phyloP scores from a whole-genome alignment of 2,329 filamentous ascomycete genomes.

The Cytospora schulzeri region DNA sequence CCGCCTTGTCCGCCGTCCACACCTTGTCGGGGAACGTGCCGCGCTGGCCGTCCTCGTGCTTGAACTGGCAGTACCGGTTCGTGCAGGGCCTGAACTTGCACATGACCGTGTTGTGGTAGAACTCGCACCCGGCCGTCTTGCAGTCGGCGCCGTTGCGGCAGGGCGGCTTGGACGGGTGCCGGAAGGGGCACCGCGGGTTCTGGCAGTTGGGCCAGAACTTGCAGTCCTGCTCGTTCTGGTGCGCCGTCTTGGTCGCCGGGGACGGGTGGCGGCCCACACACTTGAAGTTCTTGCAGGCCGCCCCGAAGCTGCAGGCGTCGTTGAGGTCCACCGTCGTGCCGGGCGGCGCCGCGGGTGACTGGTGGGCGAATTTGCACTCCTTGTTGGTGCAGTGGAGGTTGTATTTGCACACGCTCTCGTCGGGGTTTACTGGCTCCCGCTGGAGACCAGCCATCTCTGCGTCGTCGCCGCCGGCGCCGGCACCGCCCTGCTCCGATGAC shows the following conservation, averaged over 20 bases:
- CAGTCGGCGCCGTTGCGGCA: constrained; percentile 94
- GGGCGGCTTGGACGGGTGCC: constrained; percentile 81
- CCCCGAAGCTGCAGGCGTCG: constrained; percentile 82
- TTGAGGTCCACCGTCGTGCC: constrained; percentile 76
- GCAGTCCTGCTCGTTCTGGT: constrained; percentile 84
- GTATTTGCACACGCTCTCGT: constrained; percentile 80
- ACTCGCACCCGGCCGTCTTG: constrained; percentile 79
- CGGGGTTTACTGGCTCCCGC: constrained; percentile 58
- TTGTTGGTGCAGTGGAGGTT: constrained; percentile 86
- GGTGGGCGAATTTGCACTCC: constrained; percentile 91
- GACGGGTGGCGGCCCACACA: constrained; percentile 91
- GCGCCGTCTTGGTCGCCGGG: constrained; percentile 75
- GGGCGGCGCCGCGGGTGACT: constrained; percentile 85
- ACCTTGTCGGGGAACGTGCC: constrained; percentile 86
- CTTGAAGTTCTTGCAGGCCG: constrained; percentile 93
- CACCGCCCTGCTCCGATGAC: constrained; percentile 45
- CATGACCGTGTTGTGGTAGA: constrained; percentile 79
- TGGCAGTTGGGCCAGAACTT: constrained; percentile 91
- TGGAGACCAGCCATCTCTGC: constrained; percentile 61
- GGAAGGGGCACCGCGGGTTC: constrained; percentile 84
- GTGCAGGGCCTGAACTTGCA: constrained; percentile 93
- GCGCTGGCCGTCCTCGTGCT: constrained; percentile 88
- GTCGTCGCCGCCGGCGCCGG: constrained; percentile 63
- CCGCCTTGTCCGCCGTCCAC: constrained; percentile 70
- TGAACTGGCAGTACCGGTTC: constrained; percentile 85